phyloP scores from a whole-genome alignment of 345 rosid genomes.

The Camelina neglecta region DNA sequence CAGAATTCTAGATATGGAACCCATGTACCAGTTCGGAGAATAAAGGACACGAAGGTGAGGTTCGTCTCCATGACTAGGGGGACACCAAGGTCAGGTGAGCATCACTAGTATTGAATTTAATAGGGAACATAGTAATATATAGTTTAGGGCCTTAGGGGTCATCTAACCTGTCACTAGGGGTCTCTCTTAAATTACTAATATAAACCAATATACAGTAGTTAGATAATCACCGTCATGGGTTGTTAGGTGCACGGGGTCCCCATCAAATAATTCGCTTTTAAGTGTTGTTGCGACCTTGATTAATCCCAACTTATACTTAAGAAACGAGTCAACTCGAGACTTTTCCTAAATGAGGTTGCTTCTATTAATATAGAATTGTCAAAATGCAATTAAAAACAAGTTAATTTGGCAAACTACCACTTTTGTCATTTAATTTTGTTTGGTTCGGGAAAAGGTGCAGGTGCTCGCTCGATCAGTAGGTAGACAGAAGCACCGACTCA shows the following conservation, averaged over 20 bases:
- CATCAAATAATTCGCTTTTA: conserved; percentile 15
- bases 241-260: conserved; percentile 26
- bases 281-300: conserved; percentile 3
- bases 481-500: no score
- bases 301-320: conserved; percentile 3
- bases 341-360: conserved; percentile 4
- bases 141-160: neutral
- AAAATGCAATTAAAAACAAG: neutral
- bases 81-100: no score
- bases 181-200: neutral
- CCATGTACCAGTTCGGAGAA: no score
- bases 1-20: neutral
- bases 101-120: neutral
- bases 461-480: no score
- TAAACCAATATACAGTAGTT: conserved; percentile 17
- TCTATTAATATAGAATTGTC: neutral
- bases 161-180: conserved; percentile 1
- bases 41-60: neutral
- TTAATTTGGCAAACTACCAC: no score
- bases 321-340: conserved; percentile 16
- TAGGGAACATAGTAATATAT: neutral
- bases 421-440: no score
- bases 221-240: conserved; percentile 14
- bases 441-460: no score
- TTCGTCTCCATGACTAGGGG: neutral